phyloP scores from a whole-genome alignment of 106 monocot species.

The Cymbidium sinense region DNA sequence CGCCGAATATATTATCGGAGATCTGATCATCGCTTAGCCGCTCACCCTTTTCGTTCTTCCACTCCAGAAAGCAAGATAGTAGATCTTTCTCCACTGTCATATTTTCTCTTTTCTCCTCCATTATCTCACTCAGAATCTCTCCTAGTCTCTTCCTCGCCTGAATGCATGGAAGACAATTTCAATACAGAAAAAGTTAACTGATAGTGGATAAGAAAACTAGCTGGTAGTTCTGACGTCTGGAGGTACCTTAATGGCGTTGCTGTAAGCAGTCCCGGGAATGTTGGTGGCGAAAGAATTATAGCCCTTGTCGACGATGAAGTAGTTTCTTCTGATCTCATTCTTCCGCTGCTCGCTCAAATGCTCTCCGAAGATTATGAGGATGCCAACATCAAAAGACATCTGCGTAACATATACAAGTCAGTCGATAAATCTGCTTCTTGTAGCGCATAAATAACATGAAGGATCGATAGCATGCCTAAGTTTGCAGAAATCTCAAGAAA shows the following conservation, averaged over 20 bases:
- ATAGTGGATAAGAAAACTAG: background rate
- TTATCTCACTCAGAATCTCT: constrained; percentile 44
- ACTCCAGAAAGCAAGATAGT: constrained; percentile 43
- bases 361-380: constrained; percentile 59
- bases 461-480: too few relatives aligned
- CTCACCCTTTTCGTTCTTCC: constrained; percentile 20
- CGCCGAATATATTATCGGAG: constrained; percentile 79
- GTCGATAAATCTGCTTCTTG: too few relatives aligned
- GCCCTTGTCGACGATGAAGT: constrained; percentile 65
- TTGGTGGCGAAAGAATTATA: constrained; percentile 74
- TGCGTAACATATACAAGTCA: constrained; percentile 1
- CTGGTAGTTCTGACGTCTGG: background rate
- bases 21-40: constrained; percentile 62
- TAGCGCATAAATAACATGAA: too few relatives aligned
- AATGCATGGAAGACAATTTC: background rate
- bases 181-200: background rate
- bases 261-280: constrained; percentile 53
- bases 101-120: constrained; percentile 51
- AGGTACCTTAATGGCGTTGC: constrained; percentile 52
- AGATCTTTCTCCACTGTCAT: constrained; percentile 27
- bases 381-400: constrained; percentile 74
- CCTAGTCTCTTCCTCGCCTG: constrained; percentile 63
- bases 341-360: constrained; percentile 22
- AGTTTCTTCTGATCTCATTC: constrained; percentile 61
- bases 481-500: too few relatives aligned